phyloP scores from a whole-genome alignment of 495 filamentous ascomycete genomes.

The Neurospora intermedia region DNA sequence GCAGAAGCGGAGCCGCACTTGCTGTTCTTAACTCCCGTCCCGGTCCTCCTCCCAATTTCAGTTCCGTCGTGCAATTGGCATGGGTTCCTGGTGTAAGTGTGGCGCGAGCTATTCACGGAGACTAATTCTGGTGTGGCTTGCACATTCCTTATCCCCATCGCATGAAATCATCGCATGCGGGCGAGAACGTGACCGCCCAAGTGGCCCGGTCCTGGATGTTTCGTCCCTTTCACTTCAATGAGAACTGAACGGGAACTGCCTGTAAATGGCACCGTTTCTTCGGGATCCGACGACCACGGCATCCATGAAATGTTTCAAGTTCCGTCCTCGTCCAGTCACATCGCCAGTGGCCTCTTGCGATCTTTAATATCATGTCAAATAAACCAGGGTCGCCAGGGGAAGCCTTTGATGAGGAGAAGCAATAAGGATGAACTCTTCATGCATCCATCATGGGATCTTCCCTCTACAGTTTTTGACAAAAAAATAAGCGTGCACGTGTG shows the following conservation, averaged over 20 bases:
- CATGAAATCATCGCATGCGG: background rate
- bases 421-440: background rate
- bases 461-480: background rate
- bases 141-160: background rate
- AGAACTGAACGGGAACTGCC: background rate
- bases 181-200: background rate
- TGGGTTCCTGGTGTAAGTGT: background rate
- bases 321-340: background rate
- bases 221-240: background rate
- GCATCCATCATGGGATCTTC: background rate
- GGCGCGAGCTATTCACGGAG: background rate
- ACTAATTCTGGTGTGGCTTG: background rate
- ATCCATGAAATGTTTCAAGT: background rate
- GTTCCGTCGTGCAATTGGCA: background rate
- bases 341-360: background rate
- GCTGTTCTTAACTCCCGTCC: too few relatives aligned
- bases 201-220: background rate
- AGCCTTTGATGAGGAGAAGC: background rate
- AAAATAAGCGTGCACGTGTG: background rate
- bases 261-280: background rate
- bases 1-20: background rate
- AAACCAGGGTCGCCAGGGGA: background rate
- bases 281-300: background rate
- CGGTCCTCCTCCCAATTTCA: background rate
- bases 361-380: background rate